Conservation (phyloP, 768 basidiomycete genomes). For the Trametes cingulata region DNA sequence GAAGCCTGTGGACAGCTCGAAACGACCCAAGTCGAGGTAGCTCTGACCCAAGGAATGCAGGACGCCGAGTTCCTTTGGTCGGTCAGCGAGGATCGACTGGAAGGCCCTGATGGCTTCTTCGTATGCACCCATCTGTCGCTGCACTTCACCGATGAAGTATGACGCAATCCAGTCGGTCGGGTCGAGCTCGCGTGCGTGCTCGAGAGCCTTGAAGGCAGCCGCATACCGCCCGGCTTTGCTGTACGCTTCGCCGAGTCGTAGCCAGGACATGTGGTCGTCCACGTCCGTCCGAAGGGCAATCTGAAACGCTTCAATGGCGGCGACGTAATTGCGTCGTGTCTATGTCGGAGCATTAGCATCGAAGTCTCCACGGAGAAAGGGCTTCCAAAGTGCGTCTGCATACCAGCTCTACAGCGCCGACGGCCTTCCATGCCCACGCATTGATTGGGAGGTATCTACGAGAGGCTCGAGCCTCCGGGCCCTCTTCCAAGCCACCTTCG, state of each 20-base stretch:
- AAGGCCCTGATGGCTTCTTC: constrained; percentile 74
- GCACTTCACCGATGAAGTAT: constrained; percentile 85
- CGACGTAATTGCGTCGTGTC: constrained; percentile 66
- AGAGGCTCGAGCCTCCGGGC: constrained; percentile 40
- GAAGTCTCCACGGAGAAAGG: neutral
- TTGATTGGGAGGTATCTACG: constrained; percentile 71
- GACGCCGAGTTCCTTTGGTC: constrained; percentile 71
- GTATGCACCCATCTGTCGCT: constrained; percentile 73
- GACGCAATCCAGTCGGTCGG: constrained; percentile 81
- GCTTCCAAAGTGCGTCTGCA: constrained; percentile 25
- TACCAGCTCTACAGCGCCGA: constrained; percentile 90
- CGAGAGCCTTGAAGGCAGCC: constrained; percentile 86
- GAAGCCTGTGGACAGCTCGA: constrained; percentile 70
- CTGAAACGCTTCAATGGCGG: constrained; percentile 83
- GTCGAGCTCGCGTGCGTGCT: constrained; percentile 68
- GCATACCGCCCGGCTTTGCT: constrained; percentile 83
- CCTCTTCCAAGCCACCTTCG: constrained; percentile 70
- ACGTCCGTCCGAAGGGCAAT: constrained; percentile 79
- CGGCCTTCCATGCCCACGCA: constrained; percentile 97
- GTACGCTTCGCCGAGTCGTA: constrained; percentile 91
- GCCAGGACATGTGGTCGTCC: constrained; percentile 82
- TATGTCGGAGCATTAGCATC: constrained; percentile 28
- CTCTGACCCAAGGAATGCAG: constrained; percentile 70
- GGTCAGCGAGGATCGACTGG: constrained; percentile 51
- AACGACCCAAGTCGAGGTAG: constrained; percentile 67